Base-by-base conservation (phyloP, 108 stramenopile genomes). In the Hondaea fermentalgiana region DNA sequence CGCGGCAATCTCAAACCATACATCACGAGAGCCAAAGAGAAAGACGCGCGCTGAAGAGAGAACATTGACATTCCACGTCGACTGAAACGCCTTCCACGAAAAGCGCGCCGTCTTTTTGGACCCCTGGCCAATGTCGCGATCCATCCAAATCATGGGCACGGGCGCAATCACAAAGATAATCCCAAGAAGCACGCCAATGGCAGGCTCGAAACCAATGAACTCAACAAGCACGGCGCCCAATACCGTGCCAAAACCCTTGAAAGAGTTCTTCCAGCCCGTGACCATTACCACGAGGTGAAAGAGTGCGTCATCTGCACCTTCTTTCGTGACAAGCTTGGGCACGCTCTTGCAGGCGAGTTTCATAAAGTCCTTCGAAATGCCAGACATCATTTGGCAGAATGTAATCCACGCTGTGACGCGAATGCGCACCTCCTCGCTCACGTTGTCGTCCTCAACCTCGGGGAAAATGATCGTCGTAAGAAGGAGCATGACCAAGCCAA, bases 261-360 rank as follows among this genome's bases (percentile, higher is more conserved):
- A 92, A 47, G 96, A 95, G 91, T 98, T 98, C 88, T 98, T 98
- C 96, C 96, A 96, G 60, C 97, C 97, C 28, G 97, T 98, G 21
- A 98, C 91, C 76, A 97, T 89, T 44, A 94, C 95, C 0, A 98
- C 97, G 42, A 97, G 71, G 76, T 93, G 95, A 89, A 98, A 98
- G 23, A 98, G 89, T 53, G 94, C 93, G 5, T 96, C 96, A 59
- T 97, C 92, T 64, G 93, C 93, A 72, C 95, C 97, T 58, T 97
- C 96, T 25, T 96, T 96, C 14, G 97, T 98, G 8, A 98, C 95
- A 60, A 98, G 91, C 89, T 98, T 98, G 14, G 97, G 97, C 2
- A 97, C 97, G 3, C 96, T 96, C 92, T 98, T 98, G 10, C 97
- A 97, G 17, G 96, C 96, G 51, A 98, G 92, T 88, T 98, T 98